phyloP scores from a whole-genome alignment of 169 alveolate genomes.

The Cryptosporidium felis region DNA sequence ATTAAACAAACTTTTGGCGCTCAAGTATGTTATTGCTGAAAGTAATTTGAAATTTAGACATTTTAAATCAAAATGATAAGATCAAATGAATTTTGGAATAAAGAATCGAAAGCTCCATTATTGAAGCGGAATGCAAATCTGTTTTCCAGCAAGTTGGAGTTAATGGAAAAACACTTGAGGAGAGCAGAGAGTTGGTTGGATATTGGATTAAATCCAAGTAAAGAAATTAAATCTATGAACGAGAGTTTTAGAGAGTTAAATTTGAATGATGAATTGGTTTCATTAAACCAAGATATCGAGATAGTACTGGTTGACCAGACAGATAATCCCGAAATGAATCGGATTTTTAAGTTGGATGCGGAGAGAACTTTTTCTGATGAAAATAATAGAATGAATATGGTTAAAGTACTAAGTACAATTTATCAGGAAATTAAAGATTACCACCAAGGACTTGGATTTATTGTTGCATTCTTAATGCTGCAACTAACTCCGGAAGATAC shows the following conservation, averaged over 20 bases:
- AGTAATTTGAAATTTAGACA: too few relatives aligned
- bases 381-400: constrained; percentile 69
- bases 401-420: constrained; percentile 46
- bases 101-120: constrained; percentile 76
- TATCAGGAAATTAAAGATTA: constrained; percentile 74
- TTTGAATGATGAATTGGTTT: neutral
- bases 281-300: neutral
- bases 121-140: constrained; percentile 73
- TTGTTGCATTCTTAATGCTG: constrained; percentile 75
- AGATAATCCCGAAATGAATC: constrained; percentile 66
- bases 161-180: constrained; percentile 17
- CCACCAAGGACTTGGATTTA: constrained; percentile 79
- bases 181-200: constrained; percentile 72
- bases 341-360: constrained; percentile 76
- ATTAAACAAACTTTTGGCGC: too few relatives aligned
- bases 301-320: constrained; percentile 41
- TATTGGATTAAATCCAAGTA: constrained; percentile 44
- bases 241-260: neutral
- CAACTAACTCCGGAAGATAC: constrained; percentile 73
- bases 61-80: constrained; percentile 72
- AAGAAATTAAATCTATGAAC: neutral
- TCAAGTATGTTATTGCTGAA: too few relatives aligned
- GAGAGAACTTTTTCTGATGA: constrained; percentile 74
- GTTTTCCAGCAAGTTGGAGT: constrained; percentile 58
- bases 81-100: constrained; percentile 72